These are phyloP conservation scores for Lactarius vividus DNA, from an alignment of 768 basidiomycete species.

Conservation along the genomic window DNA sequence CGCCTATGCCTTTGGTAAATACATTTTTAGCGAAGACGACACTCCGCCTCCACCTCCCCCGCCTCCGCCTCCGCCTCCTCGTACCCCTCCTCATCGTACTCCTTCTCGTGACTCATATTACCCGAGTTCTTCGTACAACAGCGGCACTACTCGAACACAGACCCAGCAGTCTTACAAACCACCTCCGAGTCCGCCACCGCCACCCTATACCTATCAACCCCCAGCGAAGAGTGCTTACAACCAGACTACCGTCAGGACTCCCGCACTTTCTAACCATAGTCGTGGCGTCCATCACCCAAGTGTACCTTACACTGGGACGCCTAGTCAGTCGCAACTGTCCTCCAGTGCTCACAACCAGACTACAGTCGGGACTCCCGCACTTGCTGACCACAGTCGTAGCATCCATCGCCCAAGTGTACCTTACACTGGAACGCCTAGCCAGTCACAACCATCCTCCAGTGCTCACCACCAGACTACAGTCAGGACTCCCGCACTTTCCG, in stretches of 20 bases:
- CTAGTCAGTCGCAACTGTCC: too few species aligned
- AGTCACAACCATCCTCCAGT: not conserved
- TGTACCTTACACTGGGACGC: too few species aligned
- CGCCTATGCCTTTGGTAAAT: not conserved
- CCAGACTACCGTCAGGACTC: not conserved
- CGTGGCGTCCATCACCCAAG: not conserved
- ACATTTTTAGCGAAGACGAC: not conserved
- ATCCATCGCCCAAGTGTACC: not conserved
- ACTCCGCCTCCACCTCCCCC: too few species aligned
- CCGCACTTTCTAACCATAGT: not conserved
- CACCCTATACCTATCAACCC: not conserved
- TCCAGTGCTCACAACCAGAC: not conserved
- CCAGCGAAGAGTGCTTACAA: not conserved
- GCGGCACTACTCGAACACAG: not conserved
- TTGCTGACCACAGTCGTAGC: not conserved
- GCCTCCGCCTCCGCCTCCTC: not conserved
- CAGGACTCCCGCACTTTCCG: not conserved
- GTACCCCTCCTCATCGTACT: too few species aligned
- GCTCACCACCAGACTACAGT: not conserved
- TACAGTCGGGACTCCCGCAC: not conserved
- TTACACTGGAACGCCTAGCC: too few species aligned
- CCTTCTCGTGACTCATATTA: not conserved
- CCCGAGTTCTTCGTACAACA: not conserved
- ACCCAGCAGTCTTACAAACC: not conserved
- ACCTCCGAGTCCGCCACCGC: too few species aligned